Evolutionary conservation across 441 rosid genomes (phyloP).

Genomic region (Jatropha multifida): DNA sequence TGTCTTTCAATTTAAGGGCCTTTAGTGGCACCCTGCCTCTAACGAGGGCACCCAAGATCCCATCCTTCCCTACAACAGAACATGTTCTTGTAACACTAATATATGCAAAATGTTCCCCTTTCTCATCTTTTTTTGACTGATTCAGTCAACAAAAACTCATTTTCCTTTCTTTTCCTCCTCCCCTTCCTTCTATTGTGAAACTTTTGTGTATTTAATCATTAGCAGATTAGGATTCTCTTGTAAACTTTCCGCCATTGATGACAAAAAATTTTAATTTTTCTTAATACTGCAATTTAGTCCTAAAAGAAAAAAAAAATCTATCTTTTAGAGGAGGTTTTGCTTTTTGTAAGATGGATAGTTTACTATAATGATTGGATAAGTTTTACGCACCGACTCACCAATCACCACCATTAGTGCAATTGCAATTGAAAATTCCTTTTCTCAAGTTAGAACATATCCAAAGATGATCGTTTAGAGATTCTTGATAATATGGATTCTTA

Average conservation of each 20-base stretch:
- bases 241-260: slow-evolving; percentile 30
- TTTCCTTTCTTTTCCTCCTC: neutral
- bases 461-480: slow-evolving; percentile 22
- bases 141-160: slow-evolving; percentile 8
- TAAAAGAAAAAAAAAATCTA: neutral
- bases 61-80: neutral
- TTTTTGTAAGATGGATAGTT: neutral
- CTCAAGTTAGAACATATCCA: slow-evolving; percentile 24
- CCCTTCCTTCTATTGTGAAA: neutral
- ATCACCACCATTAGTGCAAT: slow-evolving; percentile 14
- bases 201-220: slow-evolving; percentile 20
- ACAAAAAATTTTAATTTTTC: slow-evolving; percentile 12
- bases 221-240: slow-evolving; percentile 25
- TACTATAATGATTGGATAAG: slow-evolving; percentile 22
- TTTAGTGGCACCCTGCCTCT: slow-evolving; percentile 11
- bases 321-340: slow-evolving; percentile 8
- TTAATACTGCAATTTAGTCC: neutral
- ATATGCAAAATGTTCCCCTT: neutral
- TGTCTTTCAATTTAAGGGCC: slow-evolving; percentile 5
- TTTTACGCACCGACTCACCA: slow-evolving; percentile 43
- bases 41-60: slow-evolving; percentile 3
- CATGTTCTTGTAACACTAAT: slow-evolving; percentile 4
- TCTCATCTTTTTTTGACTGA: slow-evolving; percentile 22
- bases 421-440: neutral
- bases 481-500: slow-evolving; percentile 9